Percentiles rank a stretch among this genome's conserved stretches.
phyloP scores from a whole-genome alignment of 2,329 filamentous ascomycete genomes.

The Plectosphaerella plurivora region DNA sequence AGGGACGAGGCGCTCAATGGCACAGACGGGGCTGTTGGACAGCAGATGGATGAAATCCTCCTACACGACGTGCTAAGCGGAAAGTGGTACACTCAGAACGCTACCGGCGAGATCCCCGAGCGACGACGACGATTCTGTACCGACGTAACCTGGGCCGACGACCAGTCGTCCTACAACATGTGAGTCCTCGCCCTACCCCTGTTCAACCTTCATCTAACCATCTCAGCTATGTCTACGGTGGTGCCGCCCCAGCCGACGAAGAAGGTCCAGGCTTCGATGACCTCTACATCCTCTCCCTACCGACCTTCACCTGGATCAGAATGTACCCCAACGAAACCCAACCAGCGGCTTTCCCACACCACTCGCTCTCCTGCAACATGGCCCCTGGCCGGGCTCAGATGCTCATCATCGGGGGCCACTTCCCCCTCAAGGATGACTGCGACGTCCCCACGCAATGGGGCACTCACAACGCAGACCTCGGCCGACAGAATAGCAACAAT shows the following conservation, averaged over 20 bases:
- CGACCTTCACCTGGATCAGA: conserved; percentile 61
- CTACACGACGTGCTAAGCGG: conserved; percentile 57
- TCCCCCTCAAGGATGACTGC: conserved; percentile 43
- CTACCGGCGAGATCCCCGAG: conserved; percentile 46
- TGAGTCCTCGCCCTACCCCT: conserved; percentile 27
- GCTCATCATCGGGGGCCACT: conserved; percentile 58
- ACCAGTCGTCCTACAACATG: conserved; percentile 62
- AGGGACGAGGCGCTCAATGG: conserved; percentile 42
- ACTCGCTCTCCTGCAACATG: conserved; percentile 56
- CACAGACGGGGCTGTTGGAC: conserved; percentile 28
- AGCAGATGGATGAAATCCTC: conserved; percentile 46
- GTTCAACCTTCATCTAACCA: not conserved
- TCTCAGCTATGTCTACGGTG: conserved; percentile 57
- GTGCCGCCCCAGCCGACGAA: conserved; percentile 39
- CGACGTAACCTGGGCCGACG: conserved; percentile 53
- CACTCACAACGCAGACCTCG: conserved; percentile 51
- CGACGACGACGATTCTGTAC: conserved; percentile 56
- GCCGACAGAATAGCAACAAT: conserved; percentile 40
- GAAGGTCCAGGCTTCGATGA: conserved; percentile 52
- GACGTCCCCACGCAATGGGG: conserved; percentile 50
- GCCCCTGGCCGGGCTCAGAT: conserved; percentile 51
- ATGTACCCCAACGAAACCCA: conserved; percentile 38
- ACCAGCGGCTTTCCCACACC: conserved; percentile 40
- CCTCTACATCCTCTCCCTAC: conserved; percentile 57
- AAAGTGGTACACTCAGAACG: conserved; percentile 56